phyloP scores from a whole-genome alignment of 257 asterid genomes.

The Echites panduratus region DNA sequence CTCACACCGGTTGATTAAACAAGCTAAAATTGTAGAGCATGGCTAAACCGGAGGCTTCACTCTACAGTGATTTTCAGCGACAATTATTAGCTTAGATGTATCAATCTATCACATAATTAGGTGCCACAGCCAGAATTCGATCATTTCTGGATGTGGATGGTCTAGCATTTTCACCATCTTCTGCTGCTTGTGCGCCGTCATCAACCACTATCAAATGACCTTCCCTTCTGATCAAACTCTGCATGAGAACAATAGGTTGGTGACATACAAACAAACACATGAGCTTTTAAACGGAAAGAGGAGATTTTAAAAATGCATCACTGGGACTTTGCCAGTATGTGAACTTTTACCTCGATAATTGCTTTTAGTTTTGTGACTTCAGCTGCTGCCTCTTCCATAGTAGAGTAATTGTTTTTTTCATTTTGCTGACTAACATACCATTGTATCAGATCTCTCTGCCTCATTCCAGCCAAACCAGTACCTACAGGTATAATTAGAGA shows the following conservation, averaged over 20 bases:
- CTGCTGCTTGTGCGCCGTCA: conserved; percentile 61
- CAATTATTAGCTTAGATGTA: neutral
- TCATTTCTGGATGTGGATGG: conserved; percentile 58
- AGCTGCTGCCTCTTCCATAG: conserved; percentile 76
- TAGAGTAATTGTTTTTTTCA: conserved; percentile 55
- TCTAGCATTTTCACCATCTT: conserved; percentile 44
- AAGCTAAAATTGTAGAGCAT: neutral
- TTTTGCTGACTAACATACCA: conserved; percentile 88
- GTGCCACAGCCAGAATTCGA: conserved; percentile 81
- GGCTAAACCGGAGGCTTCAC: neutral
- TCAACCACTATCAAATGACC: conserved; percentile 89
- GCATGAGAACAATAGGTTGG: conserved; percentile 18
- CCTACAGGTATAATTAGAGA: conserved; percentile 24
- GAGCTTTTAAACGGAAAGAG: neutral
- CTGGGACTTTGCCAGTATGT: neutral
- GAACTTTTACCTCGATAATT: conserved; percentile 47
- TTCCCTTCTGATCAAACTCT: conserved; percentile 83
- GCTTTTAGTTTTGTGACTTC: conserved; percentile 79
- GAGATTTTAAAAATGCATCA: neutral
- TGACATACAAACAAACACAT: neutral
- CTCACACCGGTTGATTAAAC: neutral
- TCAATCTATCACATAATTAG: conserved; percentile 74
- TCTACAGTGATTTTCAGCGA: neutral
- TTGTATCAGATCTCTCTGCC: conserved; percentile 80
- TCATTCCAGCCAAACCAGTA: conserved; percentile 76